Evolutionary conservation across 2,329 filamentous ascomycete species (phyloP).

Genomic region (Pseudogymnoascus sp.): DNA sequence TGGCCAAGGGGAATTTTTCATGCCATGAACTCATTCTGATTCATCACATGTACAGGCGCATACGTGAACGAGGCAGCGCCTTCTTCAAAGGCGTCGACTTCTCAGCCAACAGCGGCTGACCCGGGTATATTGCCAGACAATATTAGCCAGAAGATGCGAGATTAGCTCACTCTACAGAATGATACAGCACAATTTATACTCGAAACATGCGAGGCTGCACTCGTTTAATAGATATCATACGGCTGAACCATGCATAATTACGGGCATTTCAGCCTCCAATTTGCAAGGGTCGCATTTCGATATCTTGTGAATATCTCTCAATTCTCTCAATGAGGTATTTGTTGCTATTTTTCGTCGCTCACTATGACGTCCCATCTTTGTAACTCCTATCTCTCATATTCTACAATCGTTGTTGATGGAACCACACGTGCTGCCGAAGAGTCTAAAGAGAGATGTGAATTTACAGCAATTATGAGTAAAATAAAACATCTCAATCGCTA

Average conservation of each 20-base stretch:
- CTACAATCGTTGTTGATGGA: not conserved
- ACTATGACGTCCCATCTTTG: not conserved
- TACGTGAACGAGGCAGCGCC: not conserved
- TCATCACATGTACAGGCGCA: not conserved
- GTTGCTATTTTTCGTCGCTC: not conserved
- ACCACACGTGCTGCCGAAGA: not conserved
- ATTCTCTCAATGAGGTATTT: not conserved
- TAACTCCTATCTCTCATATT: not conserved
- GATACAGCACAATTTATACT: not conserved
- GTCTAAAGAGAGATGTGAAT: no score
- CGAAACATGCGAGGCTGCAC: not conserved
- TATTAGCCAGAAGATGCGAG: not conserved
- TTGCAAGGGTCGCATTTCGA: not conserved
- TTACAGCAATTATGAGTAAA: not conserved
- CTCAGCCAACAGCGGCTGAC: not conserved
- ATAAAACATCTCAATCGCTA: not conserved
- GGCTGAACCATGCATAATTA: not conserved
- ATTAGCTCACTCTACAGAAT: not conserved
- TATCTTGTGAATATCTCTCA: not conserved
- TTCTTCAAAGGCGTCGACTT: not conserved
- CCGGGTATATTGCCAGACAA: not conserved
- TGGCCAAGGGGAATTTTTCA: not conserved
- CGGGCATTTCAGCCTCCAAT: not conserved
- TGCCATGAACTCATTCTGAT: constrained; percentile 8
- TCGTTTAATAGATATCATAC: not conserved